Evolutionary conservation across 345 rosid genomes (phyloP).

Genomic region (Moricandia arvensis): DNA sequence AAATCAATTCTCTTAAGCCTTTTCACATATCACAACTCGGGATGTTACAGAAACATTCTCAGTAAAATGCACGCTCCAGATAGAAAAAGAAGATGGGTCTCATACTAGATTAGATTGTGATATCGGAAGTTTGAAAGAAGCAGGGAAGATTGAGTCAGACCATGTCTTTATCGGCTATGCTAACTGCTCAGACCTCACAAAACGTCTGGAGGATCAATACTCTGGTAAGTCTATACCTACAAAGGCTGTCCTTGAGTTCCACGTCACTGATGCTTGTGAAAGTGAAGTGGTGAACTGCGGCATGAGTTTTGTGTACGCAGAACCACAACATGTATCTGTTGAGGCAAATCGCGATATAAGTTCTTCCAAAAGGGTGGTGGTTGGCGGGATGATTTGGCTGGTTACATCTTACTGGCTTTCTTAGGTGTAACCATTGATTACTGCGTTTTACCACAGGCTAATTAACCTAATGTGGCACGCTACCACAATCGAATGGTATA

Average conservation of each 20-base stretch:
- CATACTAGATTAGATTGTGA: not conserved
- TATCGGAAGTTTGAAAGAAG: constrained; percentile 5
- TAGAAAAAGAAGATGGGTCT: constrained; percentile 3
- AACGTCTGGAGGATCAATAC: not conserved
- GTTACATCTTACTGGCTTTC: too few relatives aligned
- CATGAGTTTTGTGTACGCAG: not conserved
- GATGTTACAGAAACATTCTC: too few relatives aligned
- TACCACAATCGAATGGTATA: too few relatives aligned
- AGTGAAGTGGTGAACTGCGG: constrained; percentile 14
- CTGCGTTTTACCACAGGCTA: too few relatives aligned
- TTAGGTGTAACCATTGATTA: too few relatives aligned
- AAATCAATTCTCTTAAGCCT: too few relatives aligned
- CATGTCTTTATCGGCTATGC: constrained; percentile 16
- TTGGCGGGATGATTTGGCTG: too few relatives aligned
- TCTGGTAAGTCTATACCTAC: not conserved
- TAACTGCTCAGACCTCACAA: not conserved
- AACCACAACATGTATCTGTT: not conserved
- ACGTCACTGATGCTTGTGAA: not conserved
- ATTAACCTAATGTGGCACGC: too few relatives aligned
- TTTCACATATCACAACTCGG: too few relatives aligned
- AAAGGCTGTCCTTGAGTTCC: constrained; percentile 14
- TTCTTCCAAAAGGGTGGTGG: too few relatives aligned
- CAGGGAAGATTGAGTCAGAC: not conserved
- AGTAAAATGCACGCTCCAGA: not conserved
- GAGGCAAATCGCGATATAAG: not conserved